Evolutionary conservation across 176 grass and related monocot genomes (phyloP), one percentile per base, ranked within the genome.

Genomic region (Triticum dicoccoides): DNA sequence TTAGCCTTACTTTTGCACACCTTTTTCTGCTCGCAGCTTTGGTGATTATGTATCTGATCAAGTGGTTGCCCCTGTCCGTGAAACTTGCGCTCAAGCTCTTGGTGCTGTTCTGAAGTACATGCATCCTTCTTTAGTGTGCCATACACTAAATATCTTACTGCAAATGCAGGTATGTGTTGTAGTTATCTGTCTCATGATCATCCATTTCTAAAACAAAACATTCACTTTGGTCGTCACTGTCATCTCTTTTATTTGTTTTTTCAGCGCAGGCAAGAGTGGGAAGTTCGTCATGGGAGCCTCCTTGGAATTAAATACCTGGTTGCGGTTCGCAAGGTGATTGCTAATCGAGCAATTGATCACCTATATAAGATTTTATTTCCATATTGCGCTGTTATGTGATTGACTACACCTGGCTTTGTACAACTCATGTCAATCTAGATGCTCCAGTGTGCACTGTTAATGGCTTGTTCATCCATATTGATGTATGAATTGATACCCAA

Each of bases 21-120:
- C 73, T 84, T 79, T 6, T 89, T 85, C 80, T 86, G 20, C 58
- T 86, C 47, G 64, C 58, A 99, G 97, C 70, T 99, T 99, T 92
- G 97, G 94, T 69, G 97, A 99, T 84, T 99, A 99, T 90, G 97
- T 99, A 83, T 99, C 97, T 59, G 97, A 99, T 88, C 94, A 99
- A 89, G 97, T 99, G 89, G 97, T 99, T 73, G 92, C 97, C 54
- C 97, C 97, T 86, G 97, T 96, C 78, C 92, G 94, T 85, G 97
- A 99, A 91, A 99, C 94, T 25, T 99, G 97, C 51, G 92, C 97
- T 86, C 97, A 99, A 94, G 94, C 97, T 69, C 92, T 99, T 91
- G 97, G 97, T 85, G 94, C 92, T 80, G 92, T 96, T 80, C 89
- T 99, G 65, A 99, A 96, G 90, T 96, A 94, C 86, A 96, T 99